Evolutionary conservation across 225 moss, liverwort and hornwort species (phyloP), one percentile per base, ranked within the genome.

Genomic region (Pseudisothecium myosuroides): DNA sequence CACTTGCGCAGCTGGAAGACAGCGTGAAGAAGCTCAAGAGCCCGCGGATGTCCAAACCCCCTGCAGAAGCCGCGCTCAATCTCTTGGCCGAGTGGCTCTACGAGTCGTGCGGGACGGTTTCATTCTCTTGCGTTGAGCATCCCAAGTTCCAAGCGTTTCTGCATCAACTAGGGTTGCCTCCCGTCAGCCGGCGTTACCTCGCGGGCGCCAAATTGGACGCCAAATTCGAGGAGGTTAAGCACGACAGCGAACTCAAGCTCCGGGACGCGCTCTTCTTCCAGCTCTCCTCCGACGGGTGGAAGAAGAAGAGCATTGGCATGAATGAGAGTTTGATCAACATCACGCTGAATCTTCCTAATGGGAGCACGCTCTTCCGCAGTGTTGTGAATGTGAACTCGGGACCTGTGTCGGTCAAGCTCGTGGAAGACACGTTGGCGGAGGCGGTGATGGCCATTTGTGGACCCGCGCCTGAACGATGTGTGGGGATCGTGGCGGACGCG

Each of bases 131-230:
- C 67, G 96, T 97, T 43, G 97, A 97, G 93, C 97, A 97, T 87
- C 97, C 97, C 69, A 97, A 97, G 94, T 97, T 97, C 83, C 96
- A 96, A 83, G 94, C 95, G 17, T 97, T 97, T 86, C 91, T 97
- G 17, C 91, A 82, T 26, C 96, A 96, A 82, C 95, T 97, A 76
- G 97, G 97, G n/a, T 92, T 97, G 60, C 97, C 97, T 10, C 92
- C 96, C 13, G 95, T 97, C 61, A 96, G 95, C 82, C 91, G 97
- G 59, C 93, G 95, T 19, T 93, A 93, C 85, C 94, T 97, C 54
- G 95, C 91, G 61, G 96, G 96, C 63, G 95, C 94, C 29, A 95
- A 96, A 89, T 94, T 97, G 83, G 97, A 97, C 43, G 89, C 94
- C 55, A 97, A 96, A 93, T 97, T 96, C 80, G 95, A 95, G 92